Conservation (phyloP, 1,139 yeast genomes). For the Suhomyces choctaworum region DNA sequence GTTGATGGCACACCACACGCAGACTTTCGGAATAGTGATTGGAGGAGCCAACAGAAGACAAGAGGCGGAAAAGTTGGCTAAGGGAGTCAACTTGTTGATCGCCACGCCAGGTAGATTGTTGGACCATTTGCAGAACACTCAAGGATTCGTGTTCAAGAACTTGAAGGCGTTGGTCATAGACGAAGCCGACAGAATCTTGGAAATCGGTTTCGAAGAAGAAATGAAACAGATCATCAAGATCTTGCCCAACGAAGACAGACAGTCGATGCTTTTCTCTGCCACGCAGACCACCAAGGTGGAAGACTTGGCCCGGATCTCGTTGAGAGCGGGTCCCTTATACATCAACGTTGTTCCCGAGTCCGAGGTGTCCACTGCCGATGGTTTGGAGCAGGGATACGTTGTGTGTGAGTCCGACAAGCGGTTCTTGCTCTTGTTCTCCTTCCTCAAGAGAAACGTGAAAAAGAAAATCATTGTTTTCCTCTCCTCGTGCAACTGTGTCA, state of each 20-base stretch:
- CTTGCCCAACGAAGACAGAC: slow-evolving; percentile 91
- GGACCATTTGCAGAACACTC: slow-evolving; percentile 94
- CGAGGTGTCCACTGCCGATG: slow-evolving; percentile 89
- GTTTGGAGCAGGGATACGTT: slow-evolving; percentile 96
- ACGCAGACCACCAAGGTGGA: slow-evolving; percentile 99
- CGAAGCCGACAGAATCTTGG: slow-evolving; percentile 96
- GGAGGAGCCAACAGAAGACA: slow-evolving; percentile 98
- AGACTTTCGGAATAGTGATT: slow-evolving; percentile 93
- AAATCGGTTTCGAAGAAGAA: slow-evolving; percentile 97
- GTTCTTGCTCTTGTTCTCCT: slow-evolving; percentile 84
- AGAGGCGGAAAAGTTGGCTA: slow-evolving; percentile 89
- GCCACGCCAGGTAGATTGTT: slow-evolving; percentile 97
- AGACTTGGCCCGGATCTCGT: slow-evolving; percentile 93
- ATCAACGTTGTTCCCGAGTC: slow-evolving; percentile 88
- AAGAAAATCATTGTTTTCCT: slow-evolving; percentile 91
- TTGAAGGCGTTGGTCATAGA: slow-evolving; percentile 91
- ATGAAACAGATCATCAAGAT: slow-evolving; percentile 96
- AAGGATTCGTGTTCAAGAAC: slow-evolving; percentile 91
- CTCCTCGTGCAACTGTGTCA: slow-evolving; percentile 95
- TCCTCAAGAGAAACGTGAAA: slow-evolving; percentile 85
- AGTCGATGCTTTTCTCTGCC: slow-evolving; percentile 95
- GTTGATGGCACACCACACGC: slow-evolving; percentile 86
- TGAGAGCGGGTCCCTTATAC: slow-evolving; percentile 92
- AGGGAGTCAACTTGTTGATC: slow-evolving; percentile 90
- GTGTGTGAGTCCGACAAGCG: slow-evolving; percentile 96